Base-by-base conservation (phyloP, 495 filamentous ascomycete species). In the Penicilliopsis zonata region DNA sequence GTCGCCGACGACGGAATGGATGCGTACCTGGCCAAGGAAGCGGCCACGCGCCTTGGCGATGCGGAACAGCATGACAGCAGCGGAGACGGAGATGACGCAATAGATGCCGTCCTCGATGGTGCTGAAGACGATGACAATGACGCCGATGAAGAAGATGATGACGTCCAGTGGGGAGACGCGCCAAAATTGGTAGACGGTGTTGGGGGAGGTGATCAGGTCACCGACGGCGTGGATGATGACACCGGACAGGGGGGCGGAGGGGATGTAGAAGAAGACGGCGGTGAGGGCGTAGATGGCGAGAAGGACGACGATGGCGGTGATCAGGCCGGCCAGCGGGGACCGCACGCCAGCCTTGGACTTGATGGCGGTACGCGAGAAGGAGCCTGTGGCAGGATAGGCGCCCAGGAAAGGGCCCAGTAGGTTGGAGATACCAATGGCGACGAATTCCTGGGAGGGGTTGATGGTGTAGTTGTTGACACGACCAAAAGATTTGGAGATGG, bases 171-270 rank as follows among this genome's bases (percentile, higher is more conserved):
- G 90, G 4, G 82, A 86, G 9, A 94, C 80, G 6, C 77, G 65
- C 90, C 92, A 98, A 64, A 98, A 98, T 50, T 90, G 82, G 57
- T 95, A 96, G 5, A 96, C 68, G 1, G 81, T 86, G 49, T 94
- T 88, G 5, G 92, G 90, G 2, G 88, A 74, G 0, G 92, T 95
- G 57, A 98, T 88, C 30, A 98, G 55, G 45, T 98, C 90, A 36
- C 85, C 84, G 14, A 98, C 90, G 13, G 92, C 90, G 49, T 98
- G 90, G 49, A 98, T 96, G 42, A 98, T 98, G 50, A 98, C 86
- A 29, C 77, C 90, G 5, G 92, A 69, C n/a, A 98, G 73, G 4
- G 74, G 67, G 2, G 90, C 76, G 37, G 70, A 80, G 2, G 90
- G 86, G 42, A 98, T 95, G 57, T 86, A 98, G 65, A 72, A 96